Evolutionary conservation across 257 asterid genomes (phyloP).

Genomic region (Ilex asprella): DNA sequence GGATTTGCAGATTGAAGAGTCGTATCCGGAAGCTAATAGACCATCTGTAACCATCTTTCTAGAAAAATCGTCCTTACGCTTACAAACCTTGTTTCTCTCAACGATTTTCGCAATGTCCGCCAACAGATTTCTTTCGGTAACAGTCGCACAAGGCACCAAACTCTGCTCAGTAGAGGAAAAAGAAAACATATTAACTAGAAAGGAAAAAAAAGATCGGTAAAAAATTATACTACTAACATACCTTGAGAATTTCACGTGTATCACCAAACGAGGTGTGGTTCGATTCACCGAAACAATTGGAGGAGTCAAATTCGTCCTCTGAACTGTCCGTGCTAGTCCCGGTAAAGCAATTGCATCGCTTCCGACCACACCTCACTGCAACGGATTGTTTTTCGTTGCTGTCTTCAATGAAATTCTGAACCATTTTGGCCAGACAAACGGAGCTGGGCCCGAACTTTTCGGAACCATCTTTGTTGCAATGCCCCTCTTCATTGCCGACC

Average conservation of each 20-base stretch:
- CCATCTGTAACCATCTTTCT: slow-evolving; percentile 57
- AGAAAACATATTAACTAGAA: background rate
- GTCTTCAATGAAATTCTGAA: slow-evolving; percentile 78
- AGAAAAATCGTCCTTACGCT: slow-evolving; percentile 44
- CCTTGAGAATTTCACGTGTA: slow-evolving; percentile 65
- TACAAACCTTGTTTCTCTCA: slow-evolving; percentile 50
- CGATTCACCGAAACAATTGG: background rate
- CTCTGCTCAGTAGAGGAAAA: slow-evolving; percentile 32
- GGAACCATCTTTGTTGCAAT: slow-evolving; percentile 27
- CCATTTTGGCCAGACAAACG: slow-evolving; percentile 71
- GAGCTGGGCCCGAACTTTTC: slow-evolving; percentile 87
- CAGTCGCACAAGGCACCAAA: slow-evolving; percentile 49
- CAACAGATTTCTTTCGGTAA: slow-evolving; percentile 57
- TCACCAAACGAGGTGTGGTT: slow-evolving; percentile 8
- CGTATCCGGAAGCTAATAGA: slow-evolving; percentile 61
- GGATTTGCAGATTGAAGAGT: slow-evolving; percentile 81
- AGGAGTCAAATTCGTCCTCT: slow-evolving; percentile 61
- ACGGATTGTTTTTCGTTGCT: slow-evolving; percentile 39
- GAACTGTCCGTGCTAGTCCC: slow-evolving; percentile 53
- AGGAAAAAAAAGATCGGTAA: background rate
- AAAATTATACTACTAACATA: slow-evolving; percentile 7
- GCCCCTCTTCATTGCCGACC: slow-evolving; percentile 21
- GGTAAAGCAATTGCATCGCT: slow-evolving; percentile 65
- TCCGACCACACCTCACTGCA: slow-evolving; percentile 45
- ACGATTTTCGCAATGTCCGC: slow-evolving; percentile 63